Conservation (phyloP, 2,329 filamentous ascomycete species). For the Pseudogymnoascus sp. region DNA sequence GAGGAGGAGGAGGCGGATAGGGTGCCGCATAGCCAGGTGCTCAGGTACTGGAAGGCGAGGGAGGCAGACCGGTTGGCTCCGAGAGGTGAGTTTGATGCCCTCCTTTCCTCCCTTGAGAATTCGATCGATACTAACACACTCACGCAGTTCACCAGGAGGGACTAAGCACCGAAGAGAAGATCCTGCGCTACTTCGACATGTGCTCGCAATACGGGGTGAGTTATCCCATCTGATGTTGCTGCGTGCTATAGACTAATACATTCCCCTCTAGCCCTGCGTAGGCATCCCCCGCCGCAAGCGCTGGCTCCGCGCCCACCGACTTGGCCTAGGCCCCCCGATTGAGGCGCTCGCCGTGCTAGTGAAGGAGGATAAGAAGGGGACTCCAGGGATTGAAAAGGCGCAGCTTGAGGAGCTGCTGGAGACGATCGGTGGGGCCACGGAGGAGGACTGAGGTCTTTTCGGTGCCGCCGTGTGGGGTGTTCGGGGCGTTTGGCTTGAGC, state of each 20-base stretch:
- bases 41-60: conserved; percentile 66
- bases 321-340: conserved; percentile 81
- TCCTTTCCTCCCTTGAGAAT: not conserved
- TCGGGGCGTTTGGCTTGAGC: not conserved
- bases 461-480: not conserved
- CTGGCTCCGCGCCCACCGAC: conserved; percentile 75
- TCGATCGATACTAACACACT: not conserved
- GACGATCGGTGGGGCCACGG: conserved; percentile 33
- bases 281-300: conserved; percentile 73
- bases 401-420: conserved; percentile 63
- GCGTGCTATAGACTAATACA: not conserved
- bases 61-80: conserved; percentile 60
- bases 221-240: conserved; percentile 21
- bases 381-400: conserved; percentile 51
- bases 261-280: conserved; percentile 63
- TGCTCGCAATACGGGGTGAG: conserved; percentile 85
- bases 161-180: conserved; percentile 68
- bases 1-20: conserved; percentile 53
- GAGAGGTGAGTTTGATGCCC: conserved; percentile 34
- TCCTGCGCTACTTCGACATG: conserved; percentile 86
- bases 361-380: conserved; percentile 55
- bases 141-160: conserved; percentile 63
- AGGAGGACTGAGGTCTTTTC: conserved; percentile 6
- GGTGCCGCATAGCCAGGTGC: conserved; percentile 60
- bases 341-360: conserved; percentile 83